Base-by-base conservation (phyloP, 73 alveolate species). In the Durusdinium trenchii region DNA sequence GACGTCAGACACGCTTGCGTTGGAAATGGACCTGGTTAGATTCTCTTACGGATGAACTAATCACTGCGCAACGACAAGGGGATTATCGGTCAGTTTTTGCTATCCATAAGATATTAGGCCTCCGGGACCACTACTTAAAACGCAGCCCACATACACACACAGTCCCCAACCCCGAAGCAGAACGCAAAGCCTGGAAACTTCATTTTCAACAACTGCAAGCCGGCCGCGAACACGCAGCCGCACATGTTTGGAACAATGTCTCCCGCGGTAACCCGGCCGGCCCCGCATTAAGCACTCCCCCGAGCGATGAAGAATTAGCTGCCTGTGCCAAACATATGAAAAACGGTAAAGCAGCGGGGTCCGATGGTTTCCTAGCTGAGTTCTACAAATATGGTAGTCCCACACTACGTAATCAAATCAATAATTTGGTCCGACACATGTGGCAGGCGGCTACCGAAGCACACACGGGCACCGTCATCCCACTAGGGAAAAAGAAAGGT, bases 21-120 rank as follows among this genome's bases (percentile, higher is more conserved):
- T 89, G 96, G 96, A 67, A 89, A 67, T 67, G 96, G 86, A 54
- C 12, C 4, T 89, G 96, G 96, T 14, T 62, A 52, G 86, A 89
- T 43, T 14, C 40, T 35, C 83, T 89, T 16, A 67, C 96, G 42
- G 95, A 52, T 18, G 95, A 52, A 40, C 61, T 86, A 3, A 35
- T 48, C 46, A 43, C 71, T 0, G 96, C 96, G 2, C 51, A 62
- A 3, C 30, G 35, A 18, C 43, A 12, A 6, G 96, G 96, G 0
- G 45, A 67, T 26, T 45, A 26, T 10, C 36, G 96, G 1, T 6
- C 36, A 38, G 67, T 67, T 5, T 89, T 7, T 35, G 69, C 57
- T 6, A 12, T 89, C 32, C 50, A 45, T 28, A 14, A 36, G 30
- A 71, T 30, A 40, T 23, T 86, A 60, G 95, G 95, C 43, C 23